A percentile compares a stretch with the other conserved stretches of the same genome.
These are phyloP conservation scores for Hypseocharis bilobata DNA, from an alignment of 441 rosid species.

Conservation along the genomic window DNA sequence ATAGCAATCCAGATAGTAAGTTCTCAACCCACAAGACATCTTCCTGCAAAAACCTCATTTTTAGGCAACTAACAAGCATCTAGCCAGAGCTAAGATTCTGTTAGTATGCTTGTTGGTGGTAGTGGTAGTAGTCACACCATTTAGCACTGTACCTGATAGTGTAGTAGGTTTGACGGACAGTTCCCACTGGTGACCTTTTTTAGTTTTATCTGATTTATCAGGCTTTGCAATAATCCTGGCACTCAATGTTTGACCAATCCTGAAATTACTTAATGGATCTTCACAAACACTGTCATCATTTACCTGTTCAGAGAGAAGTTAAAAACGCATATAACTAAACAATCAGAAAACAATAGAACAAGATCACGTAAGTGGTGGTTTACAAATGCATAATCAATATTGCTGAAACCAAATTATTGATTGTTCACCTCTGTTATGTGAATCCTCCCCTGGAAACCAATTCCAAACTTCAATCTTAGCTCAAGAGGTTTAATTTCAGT, in stretches of 20 bases:
- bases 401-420: slow-evolving; percentile 5
- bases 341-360: slow-evolving; percentile 11
- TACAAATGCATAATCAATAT: slow-evolving; percentile 13
- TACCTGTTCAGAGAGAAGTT: slow-evolving; percentile 39
- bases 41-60: neutral
- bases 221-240: slow-evolving; percentile 66
- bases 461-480: slow-evolving; percentile 73
- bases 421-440: slow-evolving; percentile 78
- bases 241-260: slow-evolving; percentile 66
- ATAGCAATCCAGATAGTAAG: neutral
- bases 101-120: no score
- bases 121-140: slow-evolving; percentile 2
- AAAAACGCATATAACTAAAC: slow-evolving; percentile 13
- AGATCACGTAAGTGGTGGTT: neutral
- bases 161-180: slow-evolving; percentile 62
- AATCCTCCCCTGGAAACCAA: slow-evolving; percentile 67
- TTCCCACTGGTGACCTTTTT: slow-evolving; percentile 64
- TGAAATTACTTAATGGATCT: slow-evolving; percentile 56
- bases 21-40: neutral
- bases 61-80: neutral
- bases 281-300: slow-evolving; percentile 40
- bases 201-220: slow-evolving; percentile 34
- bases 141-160: slow-evolving; percentile 47
- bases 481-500: slow-evolving; percentile 82
- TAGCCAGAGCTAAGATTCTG: neutral